Evolutionary conservation across 2,329 filamentous ascomycete species (phyloP), one percentile per base, ranked within the genome.

Genomic region (Hymenoscyphus linearis): DNA sequence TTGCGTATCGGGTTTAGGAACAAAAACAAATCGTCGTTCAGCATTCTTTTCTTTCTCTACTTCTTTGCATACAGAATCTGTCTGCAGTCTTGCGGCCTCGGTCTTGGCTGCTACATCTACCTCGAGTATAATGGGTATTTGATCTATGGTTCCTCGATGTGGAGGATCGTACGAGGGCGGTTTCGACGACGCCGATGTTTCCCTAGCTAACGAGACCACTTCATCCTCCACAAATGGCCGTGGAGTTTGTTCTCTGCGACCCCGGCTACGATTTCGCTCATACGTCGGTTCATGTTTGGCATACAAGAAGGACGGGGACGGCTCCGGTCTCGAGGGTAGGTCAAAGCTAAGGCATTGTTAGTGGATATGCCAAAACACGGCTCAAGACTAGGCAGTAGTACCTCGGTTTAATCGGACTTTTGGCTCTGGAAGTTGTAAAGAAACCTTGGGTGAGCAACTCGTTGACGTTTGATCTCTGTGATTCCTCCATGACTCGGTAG

Each of bases 141-240:
- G 89, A 58, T 92, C 87, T 61, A 87, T 74, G 5, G 83, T 81
- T 44, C 89, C 89, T 60, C 83, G 82, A 61, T 81, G 80, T 56
- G 80, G 78, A 31, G 83, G 80, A 61, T 87, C 84, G 66, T 87
- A 86, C 22, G 60, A 63, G 6, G 65, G 57, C 9, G 60, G 26
- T 50, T 34, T 57, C 12, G 62, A 53, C 34, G 63, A 35, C 14
- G 57, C 52, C 27, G 53, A 60, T 27, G 79, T 78, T 67, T 92
- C 89, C 71, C 80, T 84, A 5, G 81, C 82, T 40, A 90, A 74
- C 7, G 88, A 83, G 14, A 77, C 79, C 16, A 72, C 76, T 72
- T 91, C 89, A 70, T 92, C 88, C 72, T 93, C 89, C 55, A 88
- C 87, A 37, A 74, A 85, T 3, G 88, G 86, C 18, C 79, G 78